Evolutionary conservation across 2,329 filamentous ascomycete species (phyloP), one percentile per base, ranked within the genome.

Genomic region (Fusarium sp.): DNA sequence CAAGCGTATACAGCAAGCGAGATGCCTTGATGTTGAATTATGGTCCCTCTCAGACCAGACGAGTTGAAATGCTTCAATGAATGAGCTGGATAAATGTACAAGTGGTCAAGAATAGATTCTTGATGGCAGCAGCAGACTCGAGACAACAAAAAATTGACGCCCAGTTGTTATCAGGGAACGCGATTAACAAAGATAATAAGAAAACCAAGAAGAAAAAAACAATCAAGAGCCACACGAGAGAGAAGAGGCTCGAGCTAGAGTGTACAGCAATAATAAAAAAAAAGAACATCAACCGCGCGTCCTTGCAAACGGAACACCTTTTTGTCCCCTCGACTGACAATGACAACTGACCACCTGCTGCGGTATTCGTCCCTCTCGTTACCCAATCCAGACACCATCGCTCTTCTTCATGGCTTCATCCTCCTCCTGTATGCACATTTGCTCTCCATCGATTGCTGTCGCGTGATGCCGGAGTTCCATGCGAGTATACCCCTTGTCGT

Each of bases 121-220:
- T 7, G n/a, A 35, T 32, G 62, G 25, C n/a, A 27, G 43, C 9
- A 32, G 30, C 43, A 43, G 56, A 64, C 20, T 69, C 27, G 20
- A 60, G 52, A 61, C 54, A 63, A 70, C 61, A 68, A 50, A 47
- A 47, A 56, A 70, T 59, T 57, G 73, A 76, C 71, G 65, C 68
- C 73, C 52, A 75, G 65, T n/a, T n/a, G 63, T 75, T 75, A 70
- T 69, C 64, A 74, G 66, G 72, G 64, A 76, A 66, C 73, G 61
- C 62, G 65, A 68, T 52, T 56, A 68, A 63, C 43, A 69, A 38
- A 73, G 66, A 75, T 67, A 68, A 67, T 70, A 66, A 61, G 67
- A 72, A 70, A 57, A 65, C 66, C 43, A 47, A 47, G 43, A 76
- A 27, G 22, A 74, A 74, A 69, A 74, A 76, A 78, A 66, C 63